Percentiles rank a stretch among this genome's conserved stretches.
These are phyloP conservation scores for Xylaria digitata DNA, from an alignment of 2,329 filamentous ascomycete genomes.

Conservation along the genomic window DNA sequence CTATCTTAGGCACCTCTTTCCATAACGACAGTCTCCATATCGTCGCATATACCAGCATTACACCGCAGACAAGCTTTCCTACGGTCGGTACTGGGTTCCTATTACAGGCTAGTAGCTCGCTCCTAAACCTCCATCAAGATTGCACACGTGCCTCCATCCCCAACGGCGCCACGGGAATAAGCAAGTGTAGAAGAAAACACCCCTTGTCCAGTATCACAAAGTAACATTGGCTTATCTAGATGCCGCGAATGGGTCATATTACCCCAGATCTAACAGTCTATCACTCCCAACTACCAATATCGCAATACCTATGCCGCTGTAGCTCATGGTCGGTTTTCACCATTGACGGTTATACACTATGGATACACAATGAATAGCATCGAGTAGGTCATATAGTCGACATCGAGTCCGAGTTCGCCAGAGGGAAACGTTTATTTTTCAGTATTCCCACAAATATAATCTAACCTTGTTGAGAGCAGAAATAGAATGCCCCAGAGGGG, in stretches of 20 bases:
- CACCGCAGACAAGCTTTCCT: constrained; percentile 6
- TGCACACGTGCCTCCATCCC: not conserved
- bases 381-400: too few relatives aligned
- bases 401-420: too few relatives aligned
- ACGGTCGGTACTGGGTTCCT: constrained; percentile 7
- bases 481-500: too few relatives aligned
- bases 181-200: not conserved
- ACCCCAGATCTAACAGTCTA: too few relatives aligned
- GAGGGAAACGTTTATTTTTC: too few relatives aligned
- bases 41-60: constrained; percentile 8
- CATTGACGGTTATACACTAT: too few relatives aligned
- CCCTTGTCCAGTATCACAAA: not conserved
- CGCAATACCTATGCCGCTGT: too few relatives aligned
- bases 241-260: not conserved
- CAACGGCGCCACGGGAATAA: constrained; percentile 5
- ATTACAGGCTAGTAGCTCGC: not conserved
- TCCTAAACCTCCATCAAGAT: not conserved
- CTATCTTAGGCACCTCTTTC: not conserved
- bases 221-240: constrained; percentile 15
- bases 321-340: too few relatives aligned
- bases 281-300: too few relatives aligned
- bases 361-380: too few relatives aligned
- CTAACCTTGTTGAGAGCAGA: too few relatives aligned
- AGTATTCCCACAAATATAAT: too few relatives aligned
- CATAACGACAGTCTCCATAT: constrained; percentile 12